These are phyloP conservation scores for Candida verbasci DNA, from an alignment of 805 yeast genomes.

Conservation along the genomic window DNA sequence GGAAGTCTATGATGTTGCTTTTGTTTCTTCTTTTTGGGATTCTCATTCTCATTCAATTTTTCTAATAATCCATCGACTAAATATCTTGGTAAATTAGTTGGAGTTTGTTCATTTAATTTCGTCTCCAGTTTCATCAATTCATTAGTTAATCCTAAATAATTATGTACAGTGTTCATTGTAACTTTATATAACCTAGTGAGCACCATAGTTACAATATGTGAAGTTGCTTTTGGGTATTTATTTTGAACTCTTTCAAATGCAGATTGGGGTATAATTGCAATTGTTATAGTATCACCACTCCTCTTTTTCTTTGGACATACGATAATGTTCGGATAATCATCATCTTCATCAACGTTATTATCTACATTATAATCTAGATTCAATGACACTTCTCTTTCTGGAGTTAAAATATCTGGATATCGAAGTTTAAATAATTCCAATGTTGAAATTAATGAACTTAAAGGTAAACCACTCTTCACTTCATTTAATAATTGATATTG, in stretches of 20 bases:
- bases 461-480: conserved; percentile 76
- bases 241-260: conserved; percentile 70
- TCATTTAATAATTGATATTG: conserved; percentile 73
- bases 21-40: conserved; percentile 1
- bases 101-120: conserved; percentile 43
- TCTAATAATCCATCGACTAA: conserved; percentile 54
- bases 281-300: conserved; percentile 40
- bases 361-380: conserved; percentile 4
- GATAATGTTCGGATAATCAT: conserved; percentile 5
- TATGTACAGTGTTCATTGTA: conserved; percentile 85
- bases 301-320: conserved; percentile 5
- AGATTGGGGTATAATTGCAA: conserved; percentile 85
- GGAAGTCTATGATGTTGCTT: conserved; percentile 6
- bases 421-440: conserved; percentile 56
- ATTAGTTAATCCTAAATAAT: conserved; percentile 76
- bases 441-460: conserved; percentile 78
- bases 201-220: conserved; percentile 92
- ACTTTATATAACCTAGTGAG: conserved; percentile 82
- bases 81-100: conserved; percentile 52
- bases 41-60: conserved; percentile 12
- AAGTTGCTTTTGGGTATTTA: conserved; percentile 82
- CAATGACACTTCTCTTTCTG: conserved; percentile 4
- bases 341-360: not conserved
- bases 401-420: conserved; percentile 2
- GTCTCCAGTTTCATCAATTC: conserved; percentile 78